These are phyloP conservation scores for Annulohypoxylon bovei DNA, from an alignment of 495 filamentous ascomycete species.

Conservation along the genomic window DNA sequence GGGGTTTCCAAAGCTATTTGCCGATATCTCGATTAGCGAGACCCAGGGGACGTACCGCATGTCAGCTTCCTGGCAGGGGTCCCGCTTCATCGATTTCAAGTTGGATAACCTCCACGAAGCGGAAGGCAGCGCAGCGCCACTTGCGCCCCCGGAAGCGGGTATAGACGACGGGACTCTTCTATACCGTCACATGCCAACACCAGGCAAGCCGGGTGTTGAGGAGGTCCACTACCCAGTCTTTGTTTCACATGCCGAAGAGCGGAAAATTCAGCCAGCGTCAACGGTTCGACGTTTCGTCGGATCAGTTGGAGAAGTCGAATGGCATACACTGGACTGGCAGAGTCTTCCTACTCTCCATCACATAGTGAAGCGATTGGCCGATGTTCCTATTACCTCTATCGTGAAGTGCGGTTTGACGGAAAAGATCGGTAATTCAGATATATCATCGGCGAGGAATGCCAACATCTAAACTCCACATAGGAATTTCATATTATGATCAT, in stretches of 20 bases:
- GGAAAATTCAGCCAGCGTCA: conserved; percentile 1
- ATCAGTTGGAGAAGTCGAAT: background rate
- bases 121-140: background rate
- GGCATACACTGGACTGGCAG: conserved; percentile 18
- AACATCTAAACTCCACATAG: background rate
- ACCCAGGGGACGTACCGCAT: conserved; percentile 8
- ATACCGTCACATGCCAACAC: conserved; percentile 12
- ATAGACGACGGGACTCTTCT: conserved; percentile 13
- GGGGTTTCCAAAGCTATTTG: conserved; percentile 18
- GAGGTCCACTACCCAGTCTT: conserved; percentile 16
- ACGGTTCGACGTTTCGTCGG: background rate
- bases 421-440: conserved; percentile 5
- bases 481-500: background rate
- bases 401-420: conserved; percentile 12
- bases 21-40: conserved; percentile 10
- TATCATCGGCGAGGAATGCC: conserved; percentile 17
- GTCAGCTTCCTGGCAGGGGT: conserved; percentile 8
- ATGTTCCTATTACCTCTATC: background rate
- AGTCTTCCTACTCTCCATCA: conserved; percentile 16
- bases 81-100: conserved; percentile 4
- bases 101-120: conserved; percentile 1
- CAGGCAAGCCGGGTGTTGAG: conserved; percentile 3
- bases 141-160: conserved; percentile 15
- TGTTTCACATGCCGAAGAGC: conserved; percentile 12
- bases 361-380: conserved; percentile 8